Evolutionary conservation across 108 stramenopile genomes (phyloP).

Genomic region (Cyclotella baltica): DNA sequence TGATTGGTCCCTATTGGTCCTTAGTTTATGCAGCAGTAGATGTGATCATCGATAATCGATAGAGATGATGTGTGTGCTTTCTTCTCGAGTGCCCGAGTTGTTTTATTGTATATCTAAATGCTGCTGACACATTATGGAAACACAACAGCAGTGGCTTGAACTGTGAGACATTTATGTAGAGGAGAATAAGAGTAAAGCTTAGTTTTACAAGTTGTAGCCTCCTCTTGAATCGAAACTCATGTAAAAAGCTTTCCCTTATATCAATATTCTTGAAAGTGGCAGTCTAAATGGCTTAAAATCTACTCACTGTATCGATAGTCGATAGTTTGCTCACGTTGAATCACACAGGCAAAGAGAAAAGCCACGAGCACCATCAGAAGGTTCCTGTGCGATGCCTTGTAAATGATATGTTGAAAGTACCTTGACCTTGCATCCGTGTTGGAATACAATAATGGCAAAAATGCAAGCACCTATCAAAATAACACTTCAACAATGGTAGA

Average conservation of each 20-base stretch:
- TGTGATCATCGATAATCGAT: not conserved
- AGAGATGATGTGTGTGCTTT: not conserved
- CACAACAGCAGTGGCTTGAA: no score
- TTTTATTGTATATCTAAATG: not conserved
- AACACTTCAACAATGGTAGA: constrained; percentile 36
- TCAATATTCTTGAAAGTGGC: not conserved
- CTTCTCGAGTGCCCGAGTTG: not conserved
- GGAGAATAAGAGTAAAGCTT: no score
- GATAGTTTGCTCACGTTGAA: not conserved
- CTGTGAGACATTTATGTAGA: no score
- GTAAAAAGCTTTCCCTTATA: not conserved
- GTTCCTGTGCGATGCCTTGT: constrained; percentile 20
- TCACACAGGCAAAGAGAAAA: not conserved
- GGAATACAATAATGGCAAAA: constrained; percentile 24
- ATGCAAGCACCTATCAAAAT: constrained; percentile 11
- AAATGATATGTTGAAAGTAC: constrained; percentile 41
- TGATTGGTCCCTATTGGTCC: no score
- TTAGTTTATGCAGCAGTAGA: not conserved
- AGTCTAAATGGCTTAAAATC: not conserved
- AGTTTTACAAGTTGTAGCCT: not conserved
- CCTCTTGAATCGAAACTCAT: no score
- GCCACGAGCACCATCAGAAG: not conserved
- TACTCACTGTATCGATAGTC: no score
- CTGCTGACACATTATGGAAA: no score
- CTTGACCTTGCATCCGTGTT: constrained; percentile 13